phyloP scores from a whole-genome alignment of 108 stramenopile genomes.

The Parietichytrium sp. region DNA sequence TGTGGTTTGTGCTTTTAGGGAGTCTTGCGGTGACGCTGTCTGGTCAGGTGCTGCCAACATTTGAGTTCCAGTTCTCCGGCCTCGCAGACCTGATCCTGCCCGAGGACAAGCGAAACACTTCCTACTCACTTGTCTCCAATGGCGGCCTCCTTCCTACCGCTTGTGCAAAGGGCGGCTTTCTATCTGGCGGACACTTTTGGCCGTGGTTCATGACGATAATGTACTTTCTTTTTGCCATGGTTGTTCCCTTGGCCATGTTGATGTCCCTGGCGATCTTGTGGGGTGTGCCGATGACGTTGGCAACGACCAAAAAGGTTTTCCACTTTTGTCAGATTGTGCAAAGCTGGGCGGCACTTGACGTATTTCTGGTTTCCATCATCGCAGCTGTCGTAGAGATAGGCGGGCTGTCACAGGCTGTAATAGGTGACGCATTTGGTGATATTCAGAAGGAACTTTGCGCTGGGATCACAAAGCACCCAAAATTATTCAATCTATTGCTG shows the following conservation, averaged over 20 bases:
- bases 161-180: slow-evolving; percentile 61
- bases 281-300: slow-evolving; percentile 64
- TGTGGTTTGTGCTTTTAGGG: slow-evolving; percentile 43
- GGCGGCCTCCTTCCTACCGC: slow-evolving; percentile 62
- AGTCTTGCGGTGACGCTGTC: neutral
- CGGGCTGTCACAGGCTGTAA: slow-evolving; percentile 6
- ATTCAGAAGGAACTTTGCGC: neutral
- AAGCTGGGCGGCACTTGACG: slow-evolving; percentile 85
- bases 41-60: slow-evolving; percentile 50
- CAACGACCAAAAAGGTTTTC: neutral
- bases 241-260: slow-evolving; percentile 75
- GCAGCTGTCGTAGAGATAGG: slow-evolving; percentile 73
- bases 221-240: slow-evolving; percentile 80
- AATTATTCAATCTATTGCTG: neutral
- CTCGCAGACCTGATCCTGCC: slow-evolving; percentile 74
- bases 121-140: slow-evolving; percentile 72
- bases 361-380: slow-evolving; percentile 74
- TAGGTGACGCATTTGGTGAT: neutral
- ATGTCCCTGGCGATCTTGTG: slow-evolving; percentile 64
- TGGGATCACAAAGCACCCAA: neutral
- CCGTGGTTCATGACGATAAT: slow-evolving; percentile 64
- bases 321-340: slow-evolving; percentile 41
- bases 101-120: slow-evolving; percentile 44
- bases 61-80: slow-evolving; percentile 79
- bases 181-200: slow-evolving; percentile 50